Evolutionary conservation across 768 basidiomycete species (phyloP).

Genomic region (Leucosporidium yakuticum): DNA sequence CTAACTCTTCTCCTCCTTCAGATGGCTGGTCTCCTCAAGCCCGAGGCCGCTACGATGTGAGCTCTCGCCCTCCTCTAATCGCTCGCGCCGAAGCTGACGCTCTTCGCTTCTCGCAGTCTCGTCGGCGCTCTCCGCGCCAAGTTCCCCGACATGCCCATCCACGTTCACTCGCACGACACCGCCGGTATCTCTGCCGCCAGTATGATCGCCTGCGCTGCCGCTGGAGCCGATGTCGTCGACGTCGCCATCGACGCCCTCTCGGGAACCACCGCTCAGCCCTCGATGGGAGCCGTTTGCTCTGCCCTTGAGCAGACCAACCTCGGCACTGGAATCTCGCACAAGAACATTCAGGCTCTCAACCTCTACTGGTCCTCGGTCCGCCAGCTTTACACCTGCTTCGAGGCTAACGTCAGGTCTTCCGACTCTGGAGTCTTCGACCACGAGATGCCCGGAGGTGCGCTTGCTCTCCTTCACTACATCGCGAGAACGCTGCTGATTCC

Average conservation of each 20-base stretch:
- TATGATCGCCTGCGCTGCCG: conserved; percentile 90
- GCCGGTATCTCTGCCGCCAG: conserved; percentile 97
- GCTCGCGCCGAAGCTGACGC: background rate
- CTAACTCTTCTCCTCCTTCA: background rate
- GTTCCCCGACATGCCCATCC: conserved; percentile 95
- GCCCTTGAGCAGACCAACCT: conserved; percentile 89
- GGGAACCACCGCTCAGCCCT: conserved; percentile 93
- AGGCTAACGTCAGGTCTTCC: conserved; percentile 84
- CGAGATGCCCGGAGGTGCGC: conserved; percentile 77
- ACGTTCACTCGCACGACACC: conserved; percentile 99
- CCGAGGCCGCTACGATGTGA: conserved; percentile 82
- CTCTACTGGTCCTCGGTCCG: conserved; percentile 97
- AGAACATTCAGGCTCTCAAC: conserved; percentile 95
- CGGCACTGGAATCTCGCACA: conserved; percentile 93
- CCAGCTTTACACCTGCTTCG: conserved; percentile 90
- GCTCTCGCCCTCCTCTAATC: conserved; percentile 39
- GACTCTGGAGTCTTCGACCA: conserved; percentile 95
- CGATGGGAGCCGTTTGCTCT: conserved; percentile 94
- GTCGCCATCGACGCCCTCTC: conserved; percentile 99
- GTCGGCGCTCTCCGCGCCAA: conserved; percentile 91
- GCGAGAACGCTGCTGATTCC: conserved; percentile 40
- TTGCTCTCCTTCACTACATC: background rate
- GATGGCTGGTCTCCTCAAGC: conserved; percentile 72
- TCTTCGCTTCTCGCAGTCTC: conserved; percentile 53
- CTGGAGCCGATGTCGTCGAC: conserved; percentile 97